Evolutionary conservation across 2,329 filamentous ascomycete species (phyloP), one percentile per base, ranked within the genome.

Genomic region (Apiospora aurea): DNA sequence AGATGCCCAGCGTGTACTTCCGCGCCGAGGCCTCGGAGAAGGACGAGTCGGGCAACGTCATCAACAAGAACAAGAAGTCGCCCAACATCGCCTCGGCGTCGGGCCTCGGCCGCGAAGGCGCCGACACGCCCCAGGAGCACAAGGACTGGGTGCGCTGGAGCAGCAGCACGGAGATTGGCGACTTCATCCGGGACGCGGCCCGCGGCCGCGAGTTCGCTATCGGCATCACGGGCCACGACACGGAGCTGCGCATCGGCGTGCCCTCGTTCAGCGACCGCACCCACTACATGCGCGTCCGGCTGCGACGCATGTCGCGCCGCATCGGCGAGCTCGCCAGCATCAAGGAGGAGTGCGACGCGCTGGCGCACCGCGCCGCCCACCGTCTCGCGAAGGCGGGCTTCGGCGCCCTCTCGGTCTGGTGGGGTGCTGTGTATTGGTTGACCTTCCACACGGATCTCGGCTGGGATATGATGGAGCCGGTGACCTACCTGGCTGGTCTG

Each of bases 201-300:
- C 87, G 94, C 3, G 94, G 93, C 0, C 90, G 93, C 71, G 94
- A 97, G 79, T 97, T 98, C 79, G 90, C 92, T 3, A 91, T 98
- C 61, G 90, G 92, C 70, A 94, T 98, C 71, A 93, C 97, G 79
- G 94, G 94, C 0, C 83, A 85, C 71, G 75, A 80, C 14, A 75
- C 82, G 18, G 90, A 94, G 76, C 92, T 97, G 75, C 88, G 90
- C 21, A 92, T 97, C 8, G 91, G 90, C 0, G 95, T 97, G 13
- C 95, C 95, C 0, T 94, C 92, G 67, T 98, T 97, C 87, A 90
- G 91, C 73, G 95, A 98, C 79, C 87, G 95, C n/a, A 98, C 95
- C 0, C 92, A 96, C 81, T 97, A 96, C 81, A 88, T 97, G 78
- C 90, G 95, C 11, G 89, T 94, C 81, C 87, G 93, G 10, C 83